phyloP scores from a whole-genome alignment of 805 yeast species.

The Candida wancherniae region DNA sequence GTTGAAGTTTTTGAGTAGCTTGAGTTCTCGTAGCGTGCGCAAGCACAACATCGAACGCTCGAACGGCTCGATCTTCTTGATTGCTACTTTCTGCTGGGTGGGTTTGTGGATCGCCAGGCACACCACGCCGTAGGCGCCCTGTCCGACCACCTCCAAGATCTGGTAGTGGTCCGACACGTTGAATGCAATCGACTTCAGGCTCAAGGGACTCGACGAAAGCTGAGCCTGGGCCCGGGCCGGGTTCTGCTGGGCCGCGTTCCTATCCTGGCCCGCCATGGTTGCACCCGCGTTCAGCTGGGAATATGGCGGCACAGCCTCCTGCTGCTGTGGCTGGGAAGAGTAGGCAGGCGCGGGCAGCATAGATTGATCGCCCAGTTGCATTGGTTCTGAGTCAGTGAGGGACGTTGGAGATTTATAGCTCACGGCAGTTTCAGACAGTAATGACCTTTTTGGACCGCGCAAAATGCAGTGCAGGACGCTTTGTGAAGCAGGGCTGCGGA shows the following conservation, averaged over 20 bases:
- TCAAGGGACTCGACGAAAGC: too few relatives aligned
- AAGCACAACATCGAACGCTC: conserved; percentile 84
- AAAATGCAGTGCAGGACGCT: conserved; percentile 1
- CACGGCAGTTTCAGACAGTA: conserved; percentile 2
- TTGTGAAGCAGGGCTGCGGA: too few relatives aligned
- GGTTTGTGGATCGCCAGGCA: conserved; percentile 87
- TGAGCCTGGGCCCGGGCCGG: too few relatives aligned
- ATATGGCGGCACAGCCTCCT: conserved; percentile 1
- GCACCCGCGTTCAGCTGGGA: too few relatives aligned
- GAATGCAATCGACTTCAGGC: conserved; percentile 47
- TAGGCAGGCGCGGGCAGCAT: too few relatives aligned
- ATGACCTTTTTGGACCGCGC: conserved; percentile 1
- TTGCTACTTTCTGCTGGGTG: conserved; percentile 85
- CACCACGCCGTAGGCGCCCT: conserved; percentile 95
- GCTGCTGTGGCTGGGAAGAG: too few relatives aligned
- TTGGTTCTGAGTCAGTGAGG: too few relatives aligned
- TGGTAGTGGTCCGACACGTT: conserved; percentile 86
- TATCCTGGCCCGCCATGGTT: too few relatives aligned
- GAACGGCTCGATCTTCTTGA: conserved; percentile 90
- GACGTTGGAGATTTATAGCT: neutral
- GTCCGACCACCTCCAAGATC: conserved; percentile 81
- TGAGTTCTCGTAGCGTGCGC: conserved; percentile 84
- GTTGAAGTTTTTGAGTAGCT: conserved; percentile 80
- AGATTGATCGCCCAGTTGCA: too few relatives aligned
- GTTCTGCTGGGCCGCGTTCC: too few relatives aligned